Evolutionary conservation across 352 stramenopile species (phyloP).

Genomic region (Vaucheria bursata): DNA sequence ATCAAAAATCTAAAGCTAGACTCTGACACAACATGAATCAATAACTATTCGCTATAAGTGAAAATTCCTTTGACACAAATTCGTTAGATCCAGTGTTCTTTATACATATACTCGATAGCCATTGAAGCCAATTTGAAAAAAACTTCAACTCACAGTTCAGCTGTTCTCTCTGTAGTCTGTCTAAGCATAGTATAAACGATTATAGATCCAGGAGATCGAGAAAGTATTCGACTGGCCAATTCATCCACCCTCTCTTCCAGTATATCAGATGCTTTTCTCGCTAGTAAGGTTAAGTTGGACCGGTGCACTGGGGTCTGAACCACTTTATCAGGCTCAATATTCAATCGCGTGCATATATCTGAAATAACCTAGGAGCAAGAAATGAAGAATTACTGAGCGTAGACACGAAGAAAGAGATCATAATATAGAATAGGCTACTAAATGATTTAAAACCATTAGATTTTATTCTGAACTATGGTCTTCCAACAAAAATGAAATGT

Average conservation of each 20-base stretch:
- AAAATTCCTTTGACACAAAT: no score
- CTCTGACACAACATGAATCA: no score
- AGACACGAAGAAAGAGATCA: not conserved
- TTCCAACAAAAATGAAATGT: no score
- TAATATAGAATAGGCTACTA: not conserved
- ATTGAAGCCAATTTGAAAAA: no score
- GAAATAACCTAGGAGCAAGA: no score
- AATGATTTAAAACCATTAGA: not conserved
- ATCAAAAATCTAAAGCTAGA: no score
- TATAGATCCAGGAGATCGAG: not conserved
- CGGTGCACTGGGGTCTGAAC: slow-evolving; percentile 24
- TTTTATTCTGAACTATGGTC: not conserved
- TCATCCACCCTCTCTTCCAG: not conserved
- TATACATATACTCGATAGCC: no score
- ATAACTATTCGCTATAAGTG: no score
- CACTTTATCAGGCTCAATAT: not conserved
- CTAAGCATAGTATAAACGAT: slow-evolving; percentile 34
- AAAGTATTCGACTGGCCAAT: slow-evolving; percentile 8
- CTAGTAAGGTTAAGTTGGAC: slow-evolving; percentile 14
- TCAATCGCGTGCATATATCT: not conserved
- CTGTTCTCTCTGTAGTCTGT: slow-evolving; percentile 20
- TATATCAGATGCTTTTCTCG: slow-evolving; percentile 18
- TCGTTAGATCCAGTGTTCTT: no score
- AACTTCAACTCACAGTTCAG: slow-evolving; percentile 1
- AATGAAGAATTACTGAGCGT: no score